Evolutionary conservation across 2,329 filamentous ascomycete species (phyloP).

Genomic region (Ophidiomyces ophidiicola): DNA sequence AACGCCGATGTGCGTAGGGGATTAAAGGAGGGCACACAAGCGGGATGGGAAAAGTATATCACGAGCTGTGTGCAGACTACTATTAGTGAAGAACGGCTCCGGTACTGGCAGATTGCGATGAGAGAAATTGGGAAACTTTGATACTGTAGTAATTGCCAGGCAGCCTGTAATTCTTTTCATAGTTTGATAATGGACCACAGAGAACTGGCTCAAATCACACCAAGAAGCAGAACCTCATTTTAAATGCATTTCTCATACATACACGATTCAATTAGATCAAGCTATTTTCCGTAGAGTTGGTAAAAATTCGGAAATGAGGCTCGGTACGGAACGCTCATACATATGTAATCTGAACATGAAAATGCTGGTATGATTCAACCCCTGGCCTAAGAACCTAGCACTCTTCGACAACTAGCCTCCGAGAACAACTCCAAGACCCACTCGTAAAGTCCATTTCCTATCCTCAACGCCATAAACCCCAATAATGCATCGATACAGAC

Average conservation of each 20-base stretch:
- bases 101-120: conserved; percentile 41
- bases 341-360: background rate
- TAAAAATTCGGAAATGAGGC: background rate
- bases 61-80: conserved; percentile 42
- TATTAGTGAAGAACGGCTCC: conserved; percentile 35
- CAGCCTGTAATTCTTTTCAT: too few relatives aligned
- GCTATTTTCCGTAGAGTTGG: background rate
- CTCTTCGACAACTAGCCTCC: conserved; percentile 1
- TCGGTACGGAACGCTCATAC: conserved; percentile 1
- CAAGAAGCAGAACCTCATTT: too few relatives aligned
- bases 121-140: conserved; percentile 23
- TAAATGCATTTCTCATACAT: too few relatives aligned
- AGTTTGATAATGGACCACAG: too few relatives aligned
- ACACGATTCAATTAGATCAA: too few relatives aligned
- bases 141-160: too few relatives aligned
- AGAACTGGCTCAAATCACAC: too few relatives aligned
- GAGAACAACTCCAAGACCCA: conserved; percentile 1
- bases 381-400: background rate
- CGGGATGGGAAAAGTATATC: conserved; percentile 44
- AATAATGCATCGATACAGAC: conserved; percentile 4
- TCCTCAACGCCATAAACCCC: conserved; percentile 4
- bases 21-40: conserved; percentile 37
- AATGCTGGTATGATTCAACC: background rate
- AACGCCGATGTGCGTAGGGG: conserved; percentile 30
- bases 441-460: background rate